A percentile compares a stretch with the other conserved stretches of the same genome.
phyloP scores from a whole-genome alignment of 225 moss, liverwort and hornwort species.

The Anthoceros angustus region DNA sequence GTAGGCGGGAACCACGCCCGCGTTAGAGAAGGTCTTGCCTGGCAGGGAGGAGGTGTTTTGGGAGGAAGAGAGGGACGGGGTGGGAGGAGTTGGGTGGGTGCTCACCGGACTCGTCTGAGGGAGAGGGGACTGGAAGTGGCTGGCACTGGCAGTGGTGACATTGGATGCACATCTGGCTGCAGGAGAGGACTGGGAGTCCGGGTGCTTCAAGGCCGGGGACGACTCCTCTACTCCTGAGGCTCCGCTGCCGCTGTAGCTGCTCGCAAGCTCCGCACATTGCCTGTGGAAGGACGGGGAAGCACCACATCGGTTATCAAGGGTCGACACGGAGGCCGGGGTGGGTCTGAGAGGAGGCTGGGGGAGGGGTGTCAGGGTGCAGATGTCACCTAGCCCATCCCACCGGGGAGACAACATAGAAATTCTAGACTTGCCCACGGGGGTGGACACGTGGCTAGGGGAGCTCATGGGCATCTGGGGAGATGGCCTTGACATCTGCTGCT shows the following conservation, averaged over 20 bases:
- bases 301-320: conserved; percentile 40
- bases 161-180: background rate
- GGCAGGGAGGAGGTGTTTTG: background rate
- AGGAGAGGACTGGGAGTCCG: background rate
- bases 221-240: conserved; percentile 16
- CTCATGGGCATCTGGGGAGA: too few species aligned
- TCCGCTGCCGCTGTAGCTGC: conserved; percentile 13
- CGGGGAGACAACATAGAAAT: conserved; percentile 63
- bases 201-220: conserved; percentile 10
- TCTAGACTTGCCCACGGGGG: conserved; percentile 38
- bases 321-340: conserved; percentile 59
- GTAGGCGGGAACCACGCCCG: conserved; percentile 16
- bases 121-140: background rate
- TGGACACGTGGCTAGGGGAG: conserved; percentile 33
- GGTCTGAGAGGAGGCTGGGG: conserved; percentile 54
- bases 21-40: conserved; percentile 22
- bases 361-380: conserved; percentile 78
- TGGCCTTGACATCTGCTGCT: too few species aligned
- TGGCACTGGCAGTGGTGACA: background rate
- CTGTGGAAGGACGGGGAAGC: conserved; percentile 63
- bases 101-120: conserved; percentile 2
- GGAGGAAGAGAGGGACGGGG: conserved; percentile 14
- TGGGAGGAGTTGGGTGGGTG: conserved; percentile 18
- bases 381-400: conserved; percentile 79
- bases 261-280: conserved; percentile 46